Percentiles rank a stretch among this genome's conserved stretches.
Evolutionary conservation across 2,329 filamentous ascomycete genomes (phyloP).

Genomic region (Colletotrichum sp.): DNA sequence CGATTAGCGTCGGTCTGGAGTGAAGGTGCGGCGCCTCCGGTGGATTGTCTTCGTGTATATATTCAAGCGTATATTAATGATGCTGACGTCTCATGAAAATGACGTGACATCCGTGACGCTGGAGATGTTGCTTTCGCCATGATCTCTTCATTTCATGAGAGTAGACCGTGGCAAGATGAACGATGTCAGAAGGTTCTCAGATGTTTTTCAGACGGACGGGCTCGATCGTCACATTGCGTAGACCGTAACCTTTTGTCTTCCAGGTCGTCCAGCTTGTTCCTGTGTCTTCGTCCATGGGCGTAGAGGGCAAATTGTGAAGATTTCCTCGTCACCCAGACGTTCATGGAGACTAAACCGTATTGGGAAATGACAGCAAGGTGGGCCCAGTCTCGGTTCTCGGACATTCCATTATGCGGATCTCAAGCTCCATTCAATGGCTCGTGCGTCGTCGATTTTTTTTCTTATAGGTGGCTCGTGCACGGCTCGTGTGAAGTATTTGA

Average conservation of each 20-base stretch:
- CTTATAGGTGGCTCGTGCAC: background rate
- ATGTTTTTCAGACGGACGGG: background rate
- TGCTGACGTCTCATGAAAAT: background rate
- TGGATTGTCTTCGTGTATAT: background rate
- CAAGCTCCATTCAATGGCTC: background rate
- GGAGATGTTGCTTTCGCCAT: background rate
- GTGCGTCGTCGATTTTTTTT: background rate
- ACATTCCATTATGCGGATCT: background rate
- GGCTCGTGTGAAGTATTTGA: background rate
- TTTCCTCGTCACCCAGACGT: background rate
- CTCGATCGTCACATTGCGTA: background rate
- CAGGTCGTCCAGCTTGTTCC: background rate
- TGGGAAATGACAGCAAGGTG: background rate
- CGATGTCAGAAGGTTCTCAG: background rate
- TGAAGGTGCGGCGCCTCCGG: background rate
- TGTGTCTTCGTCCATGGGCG: background rate
- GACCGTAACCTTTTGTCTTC: background rate
- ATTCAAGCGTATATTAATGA: background rate
- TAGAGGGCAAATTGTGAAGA: background rate
- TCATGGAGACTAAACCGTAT: background rate
- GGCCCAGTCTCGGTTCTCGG: background rate
- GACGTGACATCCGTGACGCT: background rate
- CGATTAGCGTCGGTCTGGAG: slow-evolving; percentile 29
- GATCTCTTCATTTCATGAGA: background rate
- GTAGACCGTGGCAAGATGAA: background rate